Base-by-base conservation (phyloP, 225 moss, liverwort and hornwort species). In the Sphagnum contortum region DNA sequence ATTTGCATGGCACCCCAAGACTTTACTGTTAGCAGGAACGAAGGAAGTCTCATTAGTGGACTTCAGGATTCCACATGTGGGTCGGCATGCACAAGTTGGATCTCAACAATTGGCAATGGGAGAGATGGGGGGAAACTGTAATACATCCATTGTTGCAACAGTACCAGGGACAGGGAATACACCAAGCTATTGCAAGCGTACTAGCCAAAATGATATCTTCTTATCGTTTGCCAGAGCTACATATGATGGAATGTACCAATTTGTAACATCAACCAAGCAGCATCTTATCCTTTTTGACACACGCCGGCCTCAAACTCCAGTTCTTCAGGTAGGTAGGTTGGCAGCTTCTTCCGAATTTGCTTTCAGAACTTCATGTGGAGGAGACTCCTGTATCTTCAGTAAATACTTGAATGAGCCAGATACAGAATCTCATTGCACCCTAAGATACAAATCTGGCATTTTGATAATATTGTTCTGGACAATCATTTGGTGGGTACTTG, bases 1-100 rank as follows among this genome's bases (percentile, higher is more conserved):
- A 60, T 98, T 80, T 82, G 90, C 86, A 64, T 98, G 96, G 92
- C 88, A 90, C 70, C 92, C 90, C 1, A 88, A 92, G 63, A 83
- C 65, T 7, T 64, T 98, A 48, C 71, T 98, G 48, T 67, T 90
- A 64, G 88, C 76, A 45, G 85, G 85, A 14, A 79, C 81, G 13
- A 74, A 70, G 76, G 75, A 90, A 59, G 82, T 98, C 12, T 85
- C 72, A 59, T 71, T 92, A 57, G 29, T 92, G 45, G 88, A 92
- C 76, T 77, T 87, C 64, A 87, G 78, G 57, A 70, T 67, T 14
- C 78, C 78, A 71, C 63, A 74, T 72, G 73, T 69, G 13, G 60
- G 12, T 64, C 62, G 56, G 47, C 53, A 71, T 74, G 59, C 69
- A 68, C 58, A 63, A 4, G 57, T 68, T n/a, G 73, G 74, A 57